Evolutionary conservation across 495 filamentous ascomycete species (phyloP), one percentile per base, ranked within the genome.

Genomic region (Aspergillus kassunensis): DNA sequence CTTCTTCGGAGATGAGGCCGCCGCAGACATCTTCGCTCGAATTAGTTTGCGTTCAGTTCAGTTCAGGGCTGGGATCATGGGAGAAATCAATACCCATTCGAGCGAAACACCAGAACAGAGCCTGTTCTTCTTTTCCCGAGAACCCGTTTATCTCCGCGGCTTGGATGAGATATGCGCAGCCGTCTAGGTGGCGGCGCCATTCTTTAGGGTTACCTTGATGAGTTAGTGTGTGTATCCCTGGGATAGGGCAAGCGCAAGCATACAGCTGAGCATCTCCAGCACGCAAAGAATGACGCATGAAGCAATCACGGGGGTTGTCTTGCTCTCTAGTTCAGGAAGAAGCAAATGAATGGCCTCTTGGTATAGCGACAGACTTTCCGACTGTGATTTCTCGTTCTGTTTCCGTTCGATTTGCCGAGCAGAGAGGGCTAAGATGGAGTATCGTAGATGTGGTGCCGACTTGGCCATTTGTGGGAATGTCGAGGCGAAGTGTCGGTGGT

Each of bases 81-180:
- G n/a, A n/a, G n/a, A n/a, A n/a, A n/a, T n/a, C n/a, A n/a, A 30
- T 59, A 69, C 73, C 72, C 73, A 76, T 76, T 20, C 72, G 42
- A 9, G 72, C 73, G 52, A 71, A 75, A 48, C 73, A 76, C 73
- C 73, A 76, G 44, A 75, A 76, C 2, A 74, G 56, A 0, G 70
- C 73, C 49, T 75, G 70, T 36, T 66, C 64, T 31, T 72, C 59
- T 21, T 71, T 71, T 0, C 67, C 66, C 9, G 71, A 71, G 47
- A 72, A 72, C 2, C 69, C 62, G 36, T 72, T 70, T 15, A 66
- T 66, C 29, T 63, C 67, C 8, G 61, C 66, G 0, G 66, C 62
- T 51, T 72, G 66, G 42, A 74, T 68, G 9, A 74, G 56, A 43
- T 67, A 69, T 15, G 73, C 70, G 60, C 71, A 76, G 21, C 73